Evolutionary conservation across 768 basidiomycete genomes (phyloP).

Genomic region (Hypholoma sublateritium): DNA sequence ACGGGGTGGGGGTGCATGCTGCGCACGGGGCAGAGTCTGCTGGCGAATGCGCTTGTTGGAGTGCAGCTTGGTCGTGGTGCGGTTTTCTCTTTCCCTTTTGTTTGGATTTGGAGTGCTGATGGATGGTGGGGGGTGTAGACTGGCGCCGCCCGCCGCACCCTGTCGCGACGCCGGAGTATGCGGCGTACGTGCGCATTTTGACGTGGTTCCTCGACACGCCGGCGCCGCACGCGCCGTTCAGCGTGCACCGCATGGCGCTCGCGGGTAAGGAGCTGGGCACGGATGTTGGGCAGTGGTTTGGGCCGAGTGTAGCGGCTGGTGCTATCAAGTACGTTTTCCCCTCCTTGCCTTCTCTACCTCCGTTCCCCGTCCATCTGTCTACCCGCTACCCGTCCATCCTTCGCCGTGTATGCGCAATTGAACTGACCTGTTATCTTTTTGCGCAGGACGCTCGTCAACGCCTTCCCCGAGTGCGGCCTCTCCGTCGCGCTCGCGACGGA

Average conservation of each 20-base stretch:
- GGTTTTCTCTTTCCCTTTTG: slow-evolving; percentile 19
- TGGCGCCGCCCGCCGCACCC: slow-evolving; percentile 78
- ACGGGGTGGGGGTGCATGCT: slow-evolving; percentile 41
- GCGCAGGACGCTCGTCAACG: slow-evolving; percentile 68
- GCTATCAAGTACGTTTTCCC: slow-evolving; percentile 73
- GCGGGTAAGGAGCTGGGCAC: slow-evolving; percentile 95
- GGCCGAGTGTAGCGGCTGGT: slow-evolving; percentile 95
- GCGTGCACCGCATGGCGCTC: slow-evolving; percentile 94
- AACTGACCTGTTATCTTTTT: not conserved
- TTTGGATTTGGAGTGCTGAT: not conserved
- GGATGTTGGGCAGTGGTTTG: slow-evolving; percentile 97
- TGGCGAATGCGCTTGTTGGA: slow-evolving; percentile 40
- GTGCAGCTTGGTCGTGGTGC: slow-evolving; percentile 61
- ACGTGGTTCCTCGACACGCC: slow-evolving; percentile 97
- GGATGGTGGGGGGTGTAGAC: slow-evolving; percentile 42
- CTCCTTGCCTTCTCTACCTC: not conserved
- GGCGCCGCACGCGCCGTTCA: slow-evolving; percentile 81
- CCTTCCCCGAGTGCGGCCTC: slow-evolving; percentile 78
- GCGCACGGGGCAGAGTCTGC: slow-evolving; percentile 34
- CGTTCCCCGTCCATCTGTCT: not conserved
- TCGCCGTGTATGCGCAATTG: not conserved
- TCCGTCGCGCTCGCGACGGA: slow-evolving; percentile 85
- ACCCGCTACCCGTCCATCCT: no score
- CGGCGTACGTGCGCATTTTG: slow-evolving; percentile 86
- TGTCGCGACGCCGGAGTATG: slow-evolving; percentile 63